A percentile compares a stretch with the other conserved stretches of the same genome.
Evolutionary conservation across 495 filamentous ascomycete genomes (phyloP).

Genomic region (Penicillium alfredii): DNA sequence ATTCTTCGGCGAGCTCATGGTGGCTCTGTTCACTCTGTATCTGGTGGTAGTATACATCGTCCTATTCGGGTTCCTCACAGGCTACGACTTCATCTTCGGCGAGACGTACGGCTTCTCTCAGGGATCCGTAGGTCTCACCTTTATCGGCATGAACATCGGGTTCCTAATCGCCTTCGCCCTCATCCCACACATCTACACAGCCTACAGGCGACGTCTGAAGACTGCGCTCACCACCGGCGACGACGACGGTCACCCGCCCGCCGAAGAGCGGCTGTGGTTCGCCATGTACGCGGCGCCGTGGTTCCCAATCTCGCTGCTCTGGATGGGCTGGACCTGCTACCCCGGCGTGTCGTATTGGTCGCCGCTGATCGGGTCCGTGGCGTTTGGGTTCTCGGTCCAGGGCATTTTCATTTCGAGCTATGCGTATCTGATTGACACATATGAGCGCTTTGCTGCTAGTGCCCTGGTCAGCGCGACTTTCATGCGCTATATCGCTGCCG

Average conservation of each 20-base stretch:
- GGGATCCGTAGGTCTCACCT: conserved; percentile 47
- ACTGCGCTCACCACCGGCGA: too few relatives aligned
- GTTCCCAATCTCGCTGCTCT: too few relatives aligned
- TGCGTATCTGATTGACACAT: conserved; percentile 45
- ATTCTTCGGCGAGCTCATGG: conserved; percentile 35
- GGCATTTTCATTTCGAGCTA: conserved; percentile 40
- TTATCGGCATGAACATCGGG: conserved; percentile 50
- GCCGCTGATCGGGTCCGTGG: conserved; percentile 30
- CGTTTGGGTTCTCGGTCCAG: conserved; percentile 44
- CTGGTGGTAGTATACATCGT: conserved; percentile 55
- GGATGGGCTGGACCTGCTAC: too few relatives aligned
- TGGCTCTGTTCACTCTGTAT: conserved; percentile 47
- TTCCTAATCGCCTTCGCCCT: conserved; percentile 39
- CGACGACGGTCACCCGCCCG: too few relatives aligned
- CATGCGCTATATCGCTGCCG: conserved; percentile 38
- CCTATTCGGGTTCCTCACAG: conserved; percentile 55
- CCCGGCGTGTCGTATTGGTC: too few relatives aligned
- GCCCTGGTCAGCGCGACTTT: conserved; percentile 38
- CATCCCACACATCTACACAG: conserved; percentile 46
- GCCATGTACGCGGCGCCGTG: conserved; percentile 46
- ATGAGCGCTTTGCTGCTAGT: conserved; percentile 26
- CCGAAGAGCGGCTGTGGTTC: neutral
- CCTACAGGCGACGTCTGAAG: too few relatives aligned
- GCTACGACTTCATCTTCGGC: conserved; percentile 55
- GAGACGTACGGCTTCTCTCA: conserved; percentile 46